Base-by-base conservation (phyloP, 108 stramenopile species). In the Fistulifera solaris region DNA sequence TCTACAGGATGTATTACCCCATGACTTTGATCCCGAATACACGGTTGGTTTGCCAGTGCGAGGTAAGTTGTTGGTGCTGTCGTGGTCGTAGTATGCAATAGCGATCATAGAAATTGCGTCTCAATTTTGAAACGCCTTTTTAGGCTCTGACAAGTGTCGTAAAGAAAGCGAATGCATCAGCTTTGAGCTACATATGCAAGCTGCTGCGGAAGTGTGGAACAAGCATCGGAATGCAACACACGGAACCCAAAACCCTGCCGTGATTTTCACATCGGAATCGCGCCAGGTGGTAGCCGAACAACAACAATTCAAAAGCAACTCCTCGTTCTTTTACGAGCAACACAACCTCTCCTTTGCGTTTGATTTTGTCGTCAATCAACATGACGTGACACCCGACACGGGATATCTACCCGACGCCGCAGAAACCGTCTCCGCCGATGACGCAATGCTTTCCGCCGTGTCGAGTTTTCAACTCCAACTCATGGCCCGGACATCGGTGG, bases 121-220 rank as follows among this genome's bases (percentile, higher is more conserved):
- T 45, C 19, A 17, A 45, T 45, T 6, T 45, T 45, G 44, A 45
- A 45, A 8, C 44, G 6, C 4, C 44, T n/a, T n/a, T n/a, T n/a
- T n/a, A 45, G 70, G 61, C 13, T 71, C 75, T 13, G 75, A 76
- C 52, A 76, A 76, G 59, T 76, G 75, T 39, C 15, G 46, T 4
- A 27, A 12, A 16, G 75, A 76, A 54, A 70, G 69, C 38, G 70
- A 76, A 58, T 71, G 75, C 44, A 45, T 71, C 22, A 21, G 48
- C 14, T 76, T 76, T 52, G 38, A 53, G 7, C 54, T 61, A 40
- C 65, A 76, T 58, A 71, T 76, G 65, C 52, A 59, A 26, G 27
- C 64, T 22, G 58, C 63, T 48, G 48, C 27, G 6, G 45, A 35
- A 19, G 43, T 59, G 1, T 75, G 68, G 68, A 54, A 42, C 54